Conservation (phyloP, 208 protist genomes). For the Trypanosoma vivax region DNA sequence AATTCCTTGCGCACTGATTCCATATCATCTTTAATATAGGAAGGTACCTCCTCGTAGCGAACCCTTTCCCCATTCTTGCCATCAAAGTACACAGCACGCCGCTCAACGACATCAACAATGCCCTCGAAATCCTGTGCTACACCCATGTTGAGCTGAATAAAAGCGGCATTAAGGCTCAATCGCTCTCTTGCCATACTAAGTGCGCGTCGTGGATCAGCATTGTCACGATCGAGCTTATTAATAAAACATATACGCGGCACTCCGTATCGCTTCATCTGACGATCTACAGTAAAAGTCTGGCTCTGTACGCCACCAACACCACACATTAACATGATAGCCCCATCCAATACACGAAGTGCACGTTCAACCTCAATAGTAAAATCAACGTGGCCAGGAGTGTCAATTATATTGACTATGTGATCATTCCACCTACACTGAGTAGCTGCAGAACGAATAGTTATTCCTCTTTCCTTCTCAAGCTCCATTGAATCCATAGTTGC, state of each 20-base stretch:
- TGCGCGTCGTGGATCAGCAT: conserved; percentile 84
- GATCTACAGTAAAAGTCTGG: conserved; percentile 98
- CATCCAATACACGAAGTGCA: conserved; percentile 98
- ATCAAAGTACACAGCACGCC: conserved; percentile 90
- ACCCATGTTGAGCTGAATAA: conserved; percentile 97
- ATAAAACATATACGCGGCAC: conserved; percentile 98
- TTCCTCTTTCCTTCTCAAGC: conserved; percentile 98
- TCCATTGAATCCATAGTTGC: conserved; percentile 99
- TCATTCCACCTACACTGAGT: conserved; percentile 96
- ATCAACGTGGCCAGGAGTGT: conserved; percentile 99
- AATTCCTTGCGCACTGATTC: conserved; percentile 82
- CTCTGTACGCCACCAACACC: conserved; percentile 95
- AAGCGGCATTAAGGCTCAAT: conserved; percentile 93
- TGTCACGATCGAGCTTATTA: conserved; percentile 98
- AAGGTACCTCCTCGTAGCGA: conserved; percentile 72
- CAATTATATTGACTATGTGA: conserved; percentile 98
- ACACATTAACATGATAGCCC: conserved; percentile 97
- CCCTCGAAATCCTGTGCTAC: conserved; percentile 93
- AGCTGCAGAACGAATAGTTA: conserved; percentile 98
- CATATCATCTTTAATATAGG: conserved; percentile 73
- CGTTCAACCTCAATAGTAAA: conserved; percentile 99
- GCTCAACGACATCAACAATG: conserved; percentile 94
- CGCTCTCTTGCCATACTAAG: conserved; percentile 83
- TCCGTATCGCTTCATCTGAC: conserved; percentile 98
- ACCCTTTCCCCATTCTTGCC: conserved; percentile 89